Conservation (phyloP, 306 rosid genomes). For the Styphnolobium japonicum region DNA sequence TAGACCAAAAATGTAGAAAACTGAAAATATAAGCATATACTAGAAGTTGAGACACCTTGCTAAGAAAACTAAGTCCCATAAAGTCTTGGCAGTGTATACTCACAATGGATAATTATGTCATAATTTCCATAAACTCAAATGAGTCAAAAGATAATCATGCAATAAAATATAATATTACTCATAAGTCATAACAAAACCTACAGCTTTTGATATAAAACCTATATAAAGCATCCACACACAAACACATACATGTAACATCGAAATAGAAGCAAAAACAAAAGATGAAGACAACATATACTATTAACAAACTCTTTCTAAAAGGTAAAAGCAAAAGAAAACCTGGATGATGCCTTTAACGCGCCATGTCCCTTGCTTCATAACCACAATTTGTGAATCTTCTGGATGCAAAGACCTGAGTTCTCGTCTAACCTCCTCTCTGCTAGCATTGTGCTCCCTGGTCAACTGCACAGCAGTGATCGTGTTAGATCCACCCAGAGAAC, state of each 20-base stretch:
- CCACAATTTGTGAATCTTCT: slow-evolving; percentile 51
- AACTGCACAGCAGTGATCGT: slow-evolving; percentile 47
- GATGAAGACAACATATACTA: background rate
- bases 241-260: background rate
- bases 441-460: slow-evolving; percentile 57
- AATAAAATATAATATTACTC: background rate
- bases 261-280: too few relatives aligned
- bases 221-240: background rate
- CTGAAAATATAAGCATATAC: background rate
- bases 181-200: background rate
- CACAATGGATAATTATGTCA: background rate
- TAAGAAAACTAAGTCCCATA: background rate
- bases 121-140: background rate
- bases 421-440: slow-evolving; percentile 47
- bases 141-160: background rate
- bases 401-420: slow-evolving; percentile 54
- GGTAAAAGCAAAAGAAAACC: slow-evolving; percentile 33
- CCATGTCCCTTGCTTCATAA: slow-evolving; percentile 48
- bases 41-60: background rate
- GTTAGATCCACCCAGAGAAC: slow-evolving; percentile 38
- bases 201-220: background rate
- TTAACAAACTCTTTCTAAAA: background rate
- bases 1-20: too few relatives aligned
- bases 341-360: slow-evolving; percentile 67
- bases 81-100: background rate